Evolutionary conservation across 2,329 filamentous ascomycete genomes (phyloP).

Genomic region (Pyricularia grisea): DNA sequence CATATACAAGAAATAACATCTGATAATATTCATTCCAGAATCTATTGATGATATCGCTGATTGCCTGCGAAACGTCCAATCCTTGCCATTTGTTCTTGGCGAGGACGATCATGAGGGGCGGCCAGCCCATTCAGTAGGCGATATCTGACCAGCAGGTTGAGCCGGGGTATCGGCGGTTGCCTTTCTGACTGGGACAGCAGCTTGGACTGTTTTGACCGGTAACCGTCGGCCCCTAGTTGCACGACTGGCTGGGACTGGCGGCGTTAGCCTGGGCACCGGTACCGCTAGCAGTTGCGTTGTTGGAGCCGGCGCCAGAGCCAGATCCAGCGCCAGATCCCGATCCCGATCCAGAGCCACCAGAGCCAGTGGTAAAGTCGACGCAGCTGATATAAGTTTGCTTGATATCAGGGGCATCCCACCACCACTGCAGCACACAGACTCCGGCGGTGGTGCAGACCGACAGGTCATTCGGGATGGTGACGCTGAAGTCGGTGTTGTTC

Average conservation of each 20-base stretch:
- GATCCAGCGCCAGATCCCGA: not conserved
- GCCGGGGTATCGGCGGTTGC: not conserved
- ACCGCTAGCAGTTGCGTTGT: no score
- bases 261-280: not conserved
- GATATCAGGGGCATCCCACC: slow-evolving; percentile 27
- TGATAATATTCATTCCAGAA: not conserved
- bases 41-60: not conserved
- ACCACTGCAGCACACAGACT: slow-evolving; percentile 42
- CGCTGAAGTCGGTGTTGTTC: slow-evolving; percentile 37
- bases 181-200: not conserved
- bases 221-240: not conserved
- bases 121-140: not conserved
- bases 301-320: no score
- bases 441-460: slow-evolving; percentile 32
- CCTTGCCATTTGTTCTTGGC: not conserved
- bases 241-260: no score
- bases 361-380: slow-evolving; percentile 32
- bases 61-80: not conserved
- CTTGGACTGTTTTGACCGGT: not conserved
- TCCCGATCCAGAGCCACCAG: no score
- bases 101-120: not conserved
- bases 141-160: not conserved
- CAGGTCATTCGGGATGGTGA: slow-evolving; percentile 43
- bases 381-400: slow-evolving; percentile 48
- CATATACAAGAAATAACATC: not conserved